These are phyloP conservation scores for Pholiota adiposa DNA, from an alignment of 1,284 basidiomycete species.

Conservation along the genomic window DNA sequence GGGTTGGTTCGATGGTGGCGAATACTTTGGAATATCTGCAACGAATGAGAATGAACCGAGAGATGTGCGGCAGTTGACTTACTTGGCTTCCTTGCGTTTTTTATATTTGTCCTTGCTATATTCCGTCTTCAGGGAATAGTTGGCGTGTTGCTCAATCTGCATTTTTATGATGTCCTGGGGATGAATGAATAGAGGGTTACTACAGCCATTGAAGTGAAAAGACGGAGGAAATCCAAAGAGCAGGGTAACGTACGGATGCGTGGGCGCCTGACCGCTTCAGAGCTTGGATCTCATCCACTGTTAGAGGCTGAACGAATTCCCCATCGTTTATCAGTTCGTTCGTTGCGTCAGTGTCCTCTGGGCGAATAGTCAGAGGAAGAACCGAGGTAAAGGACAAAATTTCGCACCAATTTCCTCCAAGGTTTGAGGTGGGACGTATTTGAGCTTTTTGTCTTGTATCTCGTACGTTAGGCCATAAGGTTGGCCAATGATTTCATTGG, in stretches of 20 bases:
- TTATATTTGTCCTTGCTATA: constrained; percentile 97
- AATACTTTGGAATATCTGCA: constrained; percentile 89
- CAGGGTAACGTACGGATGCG: constrained; percentile 58
- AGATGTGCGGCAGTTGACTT: constrained; percentile 18
- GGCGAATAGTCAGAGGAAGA: constrained; percentile 5
- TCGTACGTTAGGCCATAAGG: constrained; percentile 82
- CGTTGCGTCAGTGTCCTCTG: constrained; percentile 89
- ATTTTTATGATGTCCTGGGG: constrained; percentile 88
- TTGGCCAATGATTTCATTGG: constrained; percentile 71
- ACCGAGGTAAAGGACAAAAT: constrained; percentile 6
- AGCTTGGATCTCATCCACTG: constrained; percentile 79
- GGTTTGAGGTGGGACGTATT: constrained; percentile 60
- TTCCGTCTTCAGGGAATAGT: constrained; percentile 91
- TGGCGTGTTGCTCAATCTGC: constrained; percentile 90
- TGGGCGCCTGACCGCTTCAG: constrained; percentile 79
- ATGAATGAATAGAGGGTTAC: constrained; percentile 21
- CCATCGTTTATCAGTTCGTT: constrained; percentile 90
- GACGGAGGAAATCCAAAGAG: constrained; percentile 1
- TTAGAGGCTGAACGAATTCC: constrained; percentile 77
- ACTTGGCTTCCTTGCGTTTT: constrained; percentile 96
- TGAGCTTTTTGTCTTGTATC: constrained; percentile 70
- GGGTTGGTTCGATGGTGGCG: constrained; percentile 86
- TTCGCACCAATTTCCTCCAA: constrained; percentile 75
- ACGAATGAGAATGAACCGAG: background rate
- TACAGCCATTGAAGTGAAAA: constrained; percentile 18